These are phyloP conservation scores for Jaapia argillacea DNA, from an alignment of 768 basidiomycete species.

Conservation along the genomic window DNA sequence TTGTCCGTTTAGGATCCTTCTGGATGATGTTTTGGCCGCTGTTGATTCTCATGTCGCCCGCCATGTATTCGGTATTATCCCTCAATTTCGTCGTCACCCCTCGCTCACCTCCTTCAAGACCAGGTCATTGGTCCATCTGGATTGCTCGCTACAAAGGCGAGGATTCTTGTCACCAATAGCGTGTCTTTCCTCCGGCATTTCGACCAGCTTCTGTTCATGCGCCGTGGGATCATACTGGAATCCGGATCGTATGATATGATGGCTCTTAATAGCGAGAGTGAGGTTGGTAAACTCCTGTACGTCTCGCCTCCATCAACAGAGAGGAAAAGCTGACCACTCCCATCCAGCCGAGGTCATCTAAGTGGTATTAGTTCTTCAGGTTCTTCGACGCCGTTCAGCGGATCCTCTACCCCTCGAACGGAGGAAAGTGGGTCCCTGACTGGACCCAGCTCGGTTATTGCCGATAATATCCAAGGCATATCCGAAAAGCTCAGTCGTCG, in stretches of 20 bases:
- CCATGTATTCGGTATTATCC: conserved; percentile 61
- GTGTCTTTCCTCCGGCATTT: conserved; percentile 76
- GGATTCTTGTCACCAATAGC: conserved; percentile 81
- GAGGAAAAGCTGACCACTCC: neutral
- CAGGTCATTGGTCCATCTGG: conserved; percentile 83
- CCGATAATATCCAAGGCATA: too few species aligned
- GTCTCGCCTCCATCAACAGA: conserved; percentile 14
- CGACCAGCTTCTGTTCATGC: conserved; percentile 65
- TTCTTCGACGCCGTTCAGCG: conserved; percentile 19
- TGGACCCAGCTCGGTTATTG: conserved; percentile 6
- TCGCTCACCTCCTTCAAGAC: conserved; percentile 30
- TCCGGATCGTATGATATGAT: conserved; percentile 54
- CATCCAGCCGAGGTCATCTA: conserved; percentile 8
- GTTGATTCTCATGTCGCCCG: conserved; percentile 84
- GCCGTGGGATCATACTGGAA: conserved; percentile 78
- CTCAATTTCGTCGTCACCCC: neutral
- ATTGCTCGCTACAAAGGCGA: conserved; percentile 71
- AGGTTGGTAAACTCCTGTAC: conserved; percentile 69
- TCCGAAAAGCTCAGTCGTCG: conserved; percentile 52
- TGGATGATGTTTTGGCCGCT: conserved; percentile 87
- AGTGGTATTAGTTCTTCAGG: conserved; percentile 7
- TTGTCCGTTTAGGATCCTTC: conserved; percentile 40
- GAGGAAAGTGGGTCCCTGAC: conserved; percentile 11
- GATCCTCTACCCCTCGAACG: conserved; percentile 16
- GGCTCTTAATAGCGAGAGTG: conserved; percentile 48